Conservation (phyloP, 208 protist genomes). For the Histomonas meleagridis region DNA sequence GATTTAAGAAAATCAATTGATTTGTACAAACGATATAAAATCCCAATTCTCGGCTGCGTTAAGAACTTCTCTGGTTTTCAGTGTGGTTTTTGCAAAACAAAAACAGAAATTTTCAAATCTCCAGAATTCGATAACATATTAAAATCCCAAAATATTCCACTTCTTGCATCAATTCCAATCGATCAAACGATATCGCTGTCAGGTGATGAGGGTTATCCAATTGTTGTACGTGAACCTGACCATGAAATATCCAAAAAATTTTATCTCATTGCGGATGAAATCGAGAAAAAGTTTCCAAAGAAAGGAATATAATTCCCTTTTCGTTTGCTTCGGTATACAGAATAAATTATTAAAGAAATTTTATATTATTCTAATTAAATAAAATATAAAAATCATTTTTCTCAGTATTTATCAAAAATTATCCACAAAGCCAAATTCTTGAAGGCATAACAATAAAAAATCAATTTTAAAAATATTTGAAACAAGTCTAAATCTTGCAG, state of each 20-base stretch:
- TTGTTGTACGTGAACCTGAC: background rate
- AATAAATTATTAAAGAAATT: too few relatives aligned
- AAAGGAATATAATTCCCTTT: background rate
- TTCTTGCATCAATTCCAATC: background rate
- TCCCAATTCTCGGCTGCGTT: background rate
- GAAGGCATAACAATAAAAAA: too few relatives aligned
- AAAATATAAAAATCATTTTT: too few relatives aligned
- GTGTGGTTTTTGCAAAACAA: background rate
- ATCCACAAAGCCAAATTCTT: too few relatives aligned
- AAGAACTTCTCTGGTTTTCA: background rate
- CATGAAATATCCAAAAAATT: background rate
- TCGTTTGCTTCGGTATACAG: too few relatives aligned
- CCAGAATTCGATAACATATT: background rate
- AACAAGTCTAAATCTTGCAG: too few relatives aligned
- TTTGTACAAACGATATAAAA: background rate
- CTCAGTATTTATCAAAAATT: too few relatives aligned
- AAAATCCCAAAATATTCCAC: background rate
- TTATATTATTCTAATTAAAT: too few relatives aligned
- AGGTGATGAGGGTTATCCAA: background rate
- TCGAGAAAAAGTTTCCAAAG: background rate
- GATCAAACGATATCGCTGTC: background rate
- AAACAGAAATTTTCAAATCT: background rate
- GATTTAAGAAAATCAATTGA: background rate
- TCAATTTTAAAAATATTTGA: too few relatives aligned
- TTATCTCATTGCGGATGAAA: background rate